Conservation (phyloP, 345 rosid species). For the Gossypium mustelinum region DNA sequence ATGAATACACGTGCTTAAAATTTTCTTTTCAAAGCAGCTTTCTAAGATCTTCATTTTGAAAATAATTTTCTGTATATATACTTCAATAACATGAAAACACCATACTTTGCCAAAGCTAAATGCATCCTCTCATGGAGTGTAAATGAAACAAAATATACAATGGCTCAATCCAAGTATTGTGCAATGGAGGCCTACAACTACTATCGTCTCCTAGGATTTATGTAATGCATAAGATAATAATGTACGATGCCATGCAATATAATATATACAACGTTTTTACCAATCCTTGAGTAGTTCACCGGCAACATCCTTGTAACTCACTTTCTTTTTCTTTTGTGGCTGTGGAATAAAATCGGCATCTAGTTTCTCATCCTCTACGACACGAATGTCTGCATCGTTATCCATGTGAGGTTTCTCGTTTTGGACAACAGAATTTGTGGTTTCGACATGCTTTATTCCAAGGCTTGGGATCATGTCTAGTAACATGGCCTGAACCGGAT, state of each 20-base stretch:
- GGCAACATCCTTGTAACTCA: slow-evolving; percentile 82
- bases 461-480: slow-evolving; percentile 83
- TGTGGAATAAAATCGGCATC: slow-evolving; percentile 19
- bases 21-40: too few species aligned
- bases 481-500: slow-evolving; percentile 84
- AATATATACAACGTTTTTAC: slow-evolving; percentile 13
- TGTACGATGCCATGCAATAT: neutral
- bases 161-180: too few species aligned
- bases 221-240: neutral
- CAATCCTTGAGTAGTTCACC: slow-evolving; percentile 62
- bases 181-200: neutral
- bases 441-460: slow-evolving; percentile 36
- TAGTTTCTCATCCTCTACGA: slow-evolving; percentile 23
- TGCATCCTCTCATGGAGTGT: too few species aligned
- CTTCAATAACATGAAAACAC: too few species aligned
- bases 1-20: too few species aligned
- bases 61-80: too few species aligned
- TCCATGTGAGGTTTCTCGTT: slow-evolving; percentile 23
- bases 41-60: too few species aligned
- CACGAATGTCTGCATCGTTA: neutral
- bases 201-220: neutral
- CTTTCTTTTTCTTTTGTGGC: slow-evolving; percentile 64
- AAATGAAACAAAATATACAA: too few species aligned
- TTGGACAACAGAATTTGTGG: slow-evolving; percentile 9
- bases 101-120: too few species aligned